Evolutionary conservation across 2,329 filamentous ascomycete species (phyloP).

Genomic region (Colletotrichum phormii): DNA sequence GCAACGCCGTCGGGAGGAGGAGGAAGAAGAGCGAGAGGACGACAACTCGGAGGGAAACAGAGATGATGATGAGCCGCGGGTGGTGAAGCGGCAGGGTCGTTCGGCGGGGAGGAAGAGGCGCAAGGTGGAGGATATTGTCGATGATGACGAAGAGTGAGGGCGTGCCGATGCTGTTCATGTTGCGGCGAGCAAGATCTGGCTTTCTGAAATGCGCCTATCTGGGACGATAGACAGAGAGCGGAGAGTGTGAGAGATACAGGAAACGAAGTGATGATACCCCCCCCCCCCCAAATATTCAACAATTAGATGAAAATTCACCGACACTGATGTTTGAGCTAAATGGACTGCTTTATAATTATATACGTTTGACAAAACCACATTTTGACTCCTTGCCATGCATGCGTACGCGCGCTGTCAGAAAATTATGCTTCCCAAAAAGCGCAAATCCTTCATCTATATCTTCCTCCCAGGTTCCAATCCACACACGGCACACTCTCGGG

Average conservation of each 20-base stretch:
- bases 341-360: constrained; percentile 16
- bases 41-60: constrained; percentile 35
- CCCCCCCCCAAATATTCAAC: not conserved
- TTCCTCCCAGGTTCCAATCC: not conserved
- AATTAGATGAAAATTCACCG: not conserved
- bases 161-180: not conserved
- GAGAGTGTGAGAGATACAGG: not conserved
- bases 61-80: not conserved
- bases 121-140: constrained; percentile 22
- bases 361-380: not conserved
- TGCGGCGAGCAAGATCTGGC: not conserved
- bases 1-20: constrained; percentile 57
- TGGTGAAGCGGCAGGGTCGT: constrained; percentile 24
- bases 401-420: not conserved
- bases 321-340: not conserved
- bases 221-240: not conserved
- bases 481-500: not conserved
- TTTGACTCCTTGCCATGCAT: constrained; percentile 12
- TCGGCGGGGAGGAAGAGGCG: not conserved
- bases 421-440: not conserved
- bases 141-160: constrained; percentile 22
- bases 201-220: not conserved
- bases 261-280: constrained; percentile 12
- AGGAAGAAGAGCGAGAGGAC: constrained; percentile 50
- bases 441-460: not conserved